Conservation (phyloP, 768 basidiomycete genomes). For the Tricholoma sp. region DNA sequence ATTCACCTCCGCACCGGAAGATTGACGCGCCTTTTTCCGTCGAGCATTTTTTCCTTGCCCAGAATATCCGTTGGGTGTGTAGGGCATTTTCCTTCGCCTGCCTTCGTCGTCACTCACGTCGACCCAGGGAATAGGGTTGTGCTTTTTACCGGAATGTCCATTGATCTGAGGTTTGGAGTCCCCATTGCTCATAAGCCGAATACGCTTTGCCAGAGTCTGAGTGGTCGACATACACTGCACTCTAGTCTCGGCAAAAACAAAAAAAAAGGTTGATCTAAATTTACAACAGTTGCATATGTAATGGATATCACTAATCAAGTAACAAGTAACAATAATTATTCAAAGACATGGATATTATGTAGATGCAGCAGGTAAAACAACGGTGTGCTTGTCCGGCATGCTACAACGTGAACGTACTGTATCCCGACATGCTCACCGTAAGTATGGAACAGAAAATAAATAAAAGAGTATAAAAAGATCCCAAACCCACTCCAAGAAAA, state of each 20-base stretch:
- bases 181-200: conserved; percentile 9
- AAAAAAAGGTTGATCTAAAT: conserved; percentile 3
- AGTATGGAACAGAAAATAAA: conserved; percentile 1
- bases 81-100: conserved; percentile 19
- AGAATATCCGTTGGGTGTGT: conserved; percentile 20
- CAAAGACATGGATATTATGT: background rate
- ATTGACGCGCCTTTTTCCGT: conserved; percentile 30
- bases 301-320: no score
- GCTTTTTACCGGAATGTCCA: conserved; percentile 21
- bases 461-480: background rate
- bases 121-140: conserved; percentile 31
- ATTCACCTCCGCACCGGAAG: background rate
- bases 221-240: background rate
- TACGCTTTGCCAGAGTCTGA: conserved; percentile 5
- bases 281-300: no score
- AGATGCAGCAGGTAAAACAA: conserved; percentile 9
- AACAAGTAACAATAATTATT: no score
- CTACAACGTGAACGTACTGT: conserved; percentile 8
- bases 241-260: background rate
- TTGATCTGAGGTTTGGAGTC: conserved; percentile 6
- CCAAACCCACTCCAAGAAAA: background rate
- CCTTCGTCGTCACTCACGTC: conserved; percentile 38
- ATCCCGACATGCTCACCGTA: conserved; percentile 1
- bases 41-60: conserved; percentile 17
- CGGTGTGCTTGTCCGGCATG: conserved; percentile 14